phyloP scores from a whole-genome alignment of 345 rosid species.

The Moricandia moricandioides region DNA sequence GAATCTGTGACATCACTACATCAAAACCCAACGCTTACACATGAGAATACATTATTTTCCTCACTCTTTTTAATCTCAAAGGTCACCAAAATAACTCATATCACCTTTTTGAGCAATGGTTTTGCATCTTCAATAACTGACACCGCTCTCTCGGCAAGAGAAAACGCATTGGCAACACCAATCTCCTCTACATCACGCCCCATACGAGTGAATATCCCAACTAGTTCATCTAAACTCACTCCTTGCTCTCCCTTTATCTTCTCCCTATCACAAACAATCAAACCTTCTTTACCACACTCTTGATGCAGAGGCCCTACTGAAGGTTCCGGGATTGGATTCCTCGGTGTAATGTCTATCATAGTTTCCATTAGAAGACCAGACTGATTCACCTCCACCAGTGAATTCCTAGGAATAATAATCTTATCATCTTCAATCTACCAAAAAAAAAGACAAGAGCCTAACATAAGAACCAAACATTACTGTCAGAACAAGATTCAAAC shows the following conservation, averaged over 20 bases:
- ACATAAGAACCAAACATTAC: background rate
- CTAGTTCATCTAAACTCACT: conserved; percentile 86
- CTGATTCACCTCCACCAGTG: conserved; percentile 90
- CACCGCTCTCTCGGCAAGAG: conserved; percentile 71
- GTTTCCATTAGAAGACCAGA: conserved; percentile 99
- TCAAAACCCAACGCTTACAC: conserved; percentile 48
- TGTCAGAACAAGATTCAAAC: conserved; percentile 3
- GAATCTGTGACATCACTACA: conserved; percentile 87
- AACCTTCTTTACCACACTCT: conserved; percentile 77
- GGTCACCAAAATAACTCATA: conserved; percentile 34
- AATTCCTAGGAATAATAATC: conserved; percentile 79
- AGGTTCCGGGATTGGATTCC: conserved; percentile 80
- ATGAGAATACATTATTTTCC: conserved; percentile 39
- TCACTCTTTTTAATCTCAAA: background rate
- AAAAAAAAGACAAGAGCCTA: background rate
- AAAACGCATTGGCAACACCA: conserved; percentile 63
- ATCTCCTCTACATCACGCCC: conserved; percentile 83
- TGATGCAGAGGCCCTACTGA: conserved; percentile 73
- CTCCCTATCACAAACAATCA: conserved; percentile 86
- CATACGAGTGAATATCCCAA: conserved; percentile 86
- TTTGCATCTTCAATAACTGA: conserved; percentile 83
- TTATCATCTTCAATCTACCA: conserved; percentile 93
- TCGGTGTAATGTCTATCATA: conserved; percentile 85
- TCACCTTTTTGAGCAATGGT: conserved; percentile 83
- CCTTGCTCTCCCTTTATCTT: conserved; percentile 86